Conservation (phyloP, 257 asterid species). For the Solanum pinnatisectum region DNA sequence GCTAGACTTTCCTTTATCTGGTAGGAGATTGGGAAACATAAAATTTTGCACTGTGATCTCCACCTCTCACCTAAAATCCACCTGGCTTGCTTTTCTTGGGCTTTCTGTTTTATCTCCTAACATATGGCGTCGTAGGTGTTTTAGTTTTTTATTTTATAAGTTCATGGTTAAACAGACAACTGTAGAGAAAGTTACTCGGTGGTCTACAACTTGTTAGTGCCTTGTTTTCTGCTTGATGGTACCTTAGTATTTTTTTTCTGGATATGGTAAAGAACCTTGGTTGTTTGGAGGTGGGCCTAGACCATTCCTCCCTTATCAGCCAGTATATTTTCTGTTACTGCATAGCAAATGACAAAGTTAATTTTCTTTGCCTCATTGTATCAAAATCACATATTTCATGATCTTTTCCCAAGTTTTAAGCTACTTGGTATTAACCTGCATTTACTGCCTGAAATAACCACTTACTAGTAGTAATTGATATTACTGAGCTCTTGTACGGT, state of each 20-base stretch:
- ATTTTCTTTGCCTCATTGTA: background rate
- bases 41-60: background rate
- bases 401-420: background rate
- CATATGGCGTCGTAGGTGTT: background rate
- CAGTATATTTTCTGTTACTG: background rate
- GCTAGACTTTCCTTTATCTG: background rate
- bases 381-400: background rate
- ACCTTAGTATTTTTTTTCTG: background rate
- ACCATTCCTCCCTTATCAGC: background rate
- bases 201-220: background rate
- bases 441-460: background rate
- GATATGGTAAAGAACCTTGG: background rate
- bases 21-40: background rate
- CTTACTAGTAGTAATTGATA: background rate
- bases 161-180: background rate
- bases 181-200: background rate
- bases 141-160: background rate
- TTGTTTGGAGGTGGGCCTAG: background rate
- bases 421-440: background rate
- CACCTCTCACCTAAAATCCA: background rate
- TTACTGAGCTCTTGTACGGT: background rate
- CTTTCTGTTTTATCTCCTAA: background rate
- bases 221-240: background rate
- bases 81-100: background rate
- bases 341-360: background rate